Conservation (phyloP, 2,329 filamentous ascomycete genomes). For the Monascus ruber region DNA sequence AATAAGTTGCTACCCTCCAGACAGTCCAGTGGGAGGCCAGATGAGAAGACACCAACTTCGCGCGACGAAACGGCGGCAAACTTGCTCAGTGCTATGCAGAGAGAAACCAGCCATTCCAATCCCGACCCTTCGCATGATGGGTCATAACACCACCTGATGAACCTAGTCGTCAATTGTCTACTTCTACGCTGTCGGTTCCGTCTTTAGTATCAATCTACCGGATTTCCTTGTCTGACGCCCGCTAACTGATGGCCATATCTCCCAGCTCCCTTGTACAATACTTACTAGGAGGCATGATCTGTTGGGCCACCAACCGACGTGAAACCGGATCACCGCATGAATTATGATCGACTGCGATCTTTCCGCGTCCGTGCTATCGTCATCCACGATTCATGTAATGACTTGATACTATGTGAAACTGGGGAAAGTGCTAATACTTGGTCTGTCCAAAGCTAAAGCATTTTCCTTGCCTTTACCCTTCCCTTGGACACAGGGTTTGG, state of each 20-base stretch:
- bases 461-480: not conserved
- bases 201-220: not conserved
- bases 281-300: not conserved
- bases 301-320: not conserved
- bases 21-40: constrained; percentile 13
- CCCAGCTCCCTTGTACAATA: too few relatives aligned
- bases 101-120: constrained; percentile 20
- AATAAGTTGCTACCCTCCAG: constrained; percentile 29
- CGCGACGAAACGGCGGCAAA: constrained; percentile 23
- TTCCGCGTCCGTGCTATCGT: not conserved
- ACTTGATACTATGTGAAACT: not conserved
- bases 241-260: not conserved
- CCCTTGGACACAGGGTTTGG: not conserved
- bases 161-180: too few relatives aligned
- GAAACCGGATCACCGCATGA: not conserved
- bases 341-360: not conserved
- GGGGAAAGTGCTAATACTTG: not conserved
- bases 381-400: not conserved
- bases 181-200: not conserved
- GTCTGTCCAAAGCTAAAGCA: too few relatives aligned
- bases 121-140: constrained; percentile 22
- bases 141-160: constrained; percentile 14
- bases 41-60: constrained; percentile 32
- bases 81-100: constrained; percentile 19
- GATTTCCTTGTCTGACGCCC: not conserved